A percentile compares a stretch with the other conserved stretches of the same genome.
phyloP scores from a whole-genome alignment of 345 rosid genomes.

The Microthlaspi erraticum region DNA sequence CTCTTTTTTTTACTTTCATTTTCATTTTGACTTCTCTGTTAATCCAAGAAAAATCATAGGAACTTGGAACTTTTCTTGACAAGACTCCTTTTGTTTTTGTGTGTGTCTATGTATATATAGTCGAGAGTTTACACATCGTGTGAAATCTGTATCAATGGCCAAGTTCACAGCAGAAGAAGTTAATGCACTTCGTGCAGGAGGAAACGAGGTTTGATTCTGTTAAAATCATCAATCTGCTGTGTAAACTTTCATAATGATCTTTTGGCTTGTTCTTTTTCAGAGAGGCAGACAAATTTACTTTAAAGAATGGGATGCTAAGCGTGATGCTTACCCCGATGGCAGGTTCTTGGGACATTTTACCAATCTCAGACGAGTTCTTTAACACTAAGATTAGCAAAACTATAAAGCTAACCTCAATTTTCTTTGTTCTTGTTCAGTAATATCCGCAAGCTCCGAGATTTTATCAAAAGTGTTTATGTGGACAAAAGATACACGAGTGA shows the following conservation, averaged over 20 bases:
- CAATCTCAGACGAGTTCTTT: background rate
- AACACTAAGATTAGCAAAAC: slow-evolving; percentile 24
- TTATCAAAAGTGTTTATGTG: slow-evolving; percentile 85
- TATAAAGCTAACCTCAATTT: slow-evolving; percentile 40
- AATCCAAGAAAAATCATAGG: no score
- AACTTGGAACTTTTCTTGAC: background rate
- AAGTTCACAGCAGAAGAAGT: slow-evolving; percentile 87
- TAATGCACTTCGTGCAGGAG: slow-evolving; percentile 73
- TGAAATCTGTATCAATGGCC: slow-evolving; percentile 93
- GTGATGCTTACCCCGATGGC: slow-evolving; percentile 75
- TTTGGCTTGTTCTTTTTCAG: slow-evolving; percentile 45
- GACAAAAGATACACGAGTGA: slow-evolving; percentile 68
- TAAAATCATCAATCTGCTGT: background rate
- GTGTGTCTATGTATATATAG: slow-evolving; percentile 53
- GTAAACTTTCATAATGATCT: slow-evolving; percentile 14
- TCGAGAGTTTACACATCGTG: slow-evolving; percentile 90
- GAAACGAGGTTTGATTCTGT: slow-evolving; percentile 67
- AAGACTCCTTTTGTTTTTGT: slow-evolving; percentile 7
- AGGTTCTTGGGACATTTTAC: slow-evolving; percentile 56
- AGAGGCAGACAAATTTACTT: slow-evolving; percentile 78
- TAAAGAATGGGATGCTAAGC: slow-evolving; percentile 71
- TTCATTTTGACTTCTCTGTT: background rate
- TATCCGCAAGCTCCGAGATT: slow-evolving; percentile 68
- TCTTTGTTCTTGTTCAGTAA: slow-evolving; percentile 58
- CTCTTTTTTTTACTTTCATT: background rate